A percentile compares a stretch with the other conserved stretches of the same genome.
Evolutionary conservation across 1,284 basidiomycete genomes (phyloP).

Genomic region (Puccinia brachypodii): DNA sequence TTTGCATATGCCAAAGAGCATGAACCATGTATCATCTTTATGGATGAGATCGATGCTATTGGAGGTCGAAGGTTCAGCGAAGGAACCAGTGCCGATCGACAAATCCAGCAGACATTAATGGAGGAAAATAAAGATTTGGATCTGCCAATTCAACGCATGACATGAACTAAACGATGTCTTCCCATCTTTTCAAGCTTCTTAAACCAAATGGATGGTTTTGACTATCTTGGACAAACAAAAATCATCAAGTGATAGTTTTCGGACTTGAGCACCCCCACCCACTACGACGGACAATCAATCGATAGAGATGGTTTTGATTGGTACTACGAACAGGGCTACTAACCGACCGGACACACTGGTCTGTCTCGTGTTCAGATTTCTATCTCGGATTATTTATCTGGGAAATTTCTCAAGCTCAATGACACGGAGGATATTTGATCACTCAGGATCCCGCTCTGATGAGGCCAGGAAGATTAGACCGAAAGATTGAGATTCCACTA

Average conservation of each 20-base stretch:
- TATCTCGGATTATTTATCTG: constrained; percentile 63
- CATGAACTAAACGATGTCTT: constrained; percentile 22
- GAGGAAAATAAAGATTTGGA: constrained; percentile 66
- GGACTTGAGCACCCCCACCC: background rate
- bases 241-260: constrained; percentile 84
- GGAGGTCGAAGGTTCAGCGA: constrained; percentile 96
- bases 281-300: background rate
- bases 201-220: constrained; percentile 99
- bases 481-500: constrained; percentile 97
- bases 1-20: constrained; percentile 96
- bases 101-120: constrained; percentile 98
- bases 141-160: background rate
- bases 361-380: constrained; percentile 64
- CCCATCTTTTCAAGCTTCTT: constrained; percentile 66
- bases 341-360: constrained; percentile 74
- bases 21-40: constrained; percentile 99
- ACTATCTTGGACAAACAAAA: constrained; percentile 91
- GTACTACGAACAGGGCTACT: constrained; percentile 28
- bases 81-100: constrained; percentile 95
- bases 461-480: constrained; percentile 90
- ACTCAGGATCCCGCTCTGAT: constrained; percentile 81
- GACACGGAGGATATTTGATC: background rate
- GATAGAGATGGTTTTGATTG: background rate
- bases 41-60: constrained; percentile 99
- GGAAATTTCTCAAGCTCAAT: background rate